Evolutionary conservation across 306 rosid species (phyloP).

Genomic region (Rubus parviflorus): DNA sequence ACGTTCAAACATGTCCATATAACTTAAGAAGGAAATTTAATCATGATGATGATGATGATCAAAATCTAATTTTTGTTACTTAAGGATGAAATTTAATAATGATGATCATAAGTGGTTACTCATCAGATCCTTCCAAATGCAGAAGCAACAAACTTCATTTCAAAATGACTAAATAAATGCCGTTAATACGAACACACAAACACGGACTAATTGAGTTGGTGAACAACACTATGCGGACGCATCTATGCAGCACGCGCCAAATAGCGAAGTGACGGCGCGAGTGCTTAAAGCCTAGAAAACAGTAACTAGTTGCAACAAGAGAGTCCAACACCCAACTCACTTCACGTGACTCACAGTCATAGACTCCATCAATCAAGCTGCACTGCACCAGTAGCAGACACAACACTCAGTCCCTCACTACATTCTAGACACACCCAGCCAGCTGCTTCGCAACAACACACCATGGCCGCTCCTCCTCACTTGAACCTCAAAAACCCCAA

Average conservation of each 20-base stretch:
- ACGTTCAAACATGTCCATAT: background rate
- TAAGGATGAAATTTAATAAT: too few relatives aligned
- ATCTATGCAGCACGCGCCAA: background rate
- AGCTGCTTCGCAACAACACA: background rate
- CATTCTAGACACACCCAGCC: background rate
- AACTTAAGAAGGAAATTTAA: background rate
- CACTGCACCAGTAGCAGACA: background rate
- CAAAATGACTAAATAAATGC: background rate
- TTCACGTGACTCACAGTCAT: background rate
- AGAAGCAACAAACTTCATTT: background rate
- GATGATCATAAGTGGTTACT: too few relatives aligned
- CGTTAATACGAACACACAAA: background rate
- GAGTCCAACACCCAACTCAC: background rate
- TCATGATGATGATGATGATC: background rate
- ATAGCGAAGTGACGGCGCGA: background rate
- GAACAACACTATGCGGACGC: too few relatives aligned
- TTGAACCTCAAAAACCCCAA: background rate
- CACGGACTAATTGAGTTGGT: too few relatives aligned
- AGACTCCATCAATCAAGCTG: slow-evolving; percentile 1
- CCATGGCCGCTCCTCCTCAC: background rate
- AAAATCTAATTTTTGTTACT: background rate
- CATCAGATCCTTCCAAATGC: too few relatives aligned
- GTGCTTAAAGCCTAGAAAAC: background rate
- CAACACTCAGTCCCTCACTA: background rate
- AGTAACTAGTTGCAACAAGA: background rate